These are phyloP conservation scores for Corinectria fuckeliana DNA, from an alignment of 2,329 filamentous ascomycete species.

Conservation along the genomic window DNA sequence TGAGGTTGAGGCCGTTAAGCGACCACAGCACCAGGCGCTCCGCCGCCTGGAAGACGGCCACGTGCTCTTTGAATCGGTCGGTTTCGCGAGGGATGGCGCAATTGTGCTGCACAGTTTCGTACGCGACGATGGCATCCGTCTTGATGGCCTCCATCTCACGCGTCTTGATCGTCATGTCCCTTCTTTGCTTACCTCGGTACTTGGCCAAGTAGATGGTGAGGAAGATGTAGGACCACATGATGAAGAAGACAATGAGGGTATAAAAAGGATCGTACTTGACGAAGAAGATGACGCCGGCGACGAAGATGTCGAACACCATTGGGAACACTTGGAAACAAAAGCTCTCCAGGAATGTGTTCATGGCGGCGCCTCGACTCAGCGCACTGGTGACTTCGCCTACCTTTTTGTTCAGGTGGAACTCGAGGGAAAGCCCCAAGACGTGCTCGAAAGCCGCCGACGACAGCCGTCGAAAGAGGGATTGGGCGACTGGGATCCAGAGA, in stretches of 20 bases:
- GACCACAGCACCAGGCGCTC: constrained; percentile 37
- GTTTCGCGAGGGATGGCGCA: constrained; percentile 67
- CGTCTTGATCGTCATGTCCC: constrained; percentile 51
- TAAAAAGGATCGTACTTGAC: constrained; percentile 55
- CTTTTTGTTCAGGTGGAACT: constrained; percentile 59
- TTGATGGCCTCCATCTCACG: constrained; percentile 58
- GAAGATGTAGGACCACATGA: constrained; percentile 58
- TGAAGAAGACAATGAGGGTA: constrained; percentile 54
- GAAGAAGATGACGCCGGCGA: constrained; percentile 56
- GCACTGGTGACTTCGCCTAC: constrained; percentile 60
- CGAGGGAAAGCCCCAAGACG: constrained; percentile 53
- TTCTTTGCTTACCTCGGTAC: constrained; percentile 50
- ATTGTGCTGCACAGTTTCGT: constrained; percentile 69
- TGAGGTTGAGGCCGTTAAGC: constrained; percentile 61
- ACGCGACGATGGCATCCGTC: constrained; percentile 56
- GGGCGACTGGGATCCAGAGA: constrained; percentile 56
- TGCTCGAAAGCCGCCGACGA: constrained; percentile 56
- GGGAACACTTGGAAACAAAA: constrained; percentile 58
- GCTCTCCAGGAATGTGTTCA: constrained; percentile 57
- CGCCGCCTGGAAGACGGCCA: constrained; percentile 55
- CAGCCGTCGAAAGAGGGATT: constrained; percentile 51
- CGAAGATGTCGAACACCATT: constrained; percentile 56
- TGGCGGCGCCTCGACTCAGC: constrained; percentile 53
- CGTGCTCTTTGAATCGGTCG: constrained; percentile 61
- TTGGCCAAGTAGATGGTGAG: constrained; percentile 59